Percentiles rank a stretch among this genome's conserved stretches.
phyloP scores from a whole-genome alignment of 169 alveolate species.

The Eimeria zaria region DNA sequence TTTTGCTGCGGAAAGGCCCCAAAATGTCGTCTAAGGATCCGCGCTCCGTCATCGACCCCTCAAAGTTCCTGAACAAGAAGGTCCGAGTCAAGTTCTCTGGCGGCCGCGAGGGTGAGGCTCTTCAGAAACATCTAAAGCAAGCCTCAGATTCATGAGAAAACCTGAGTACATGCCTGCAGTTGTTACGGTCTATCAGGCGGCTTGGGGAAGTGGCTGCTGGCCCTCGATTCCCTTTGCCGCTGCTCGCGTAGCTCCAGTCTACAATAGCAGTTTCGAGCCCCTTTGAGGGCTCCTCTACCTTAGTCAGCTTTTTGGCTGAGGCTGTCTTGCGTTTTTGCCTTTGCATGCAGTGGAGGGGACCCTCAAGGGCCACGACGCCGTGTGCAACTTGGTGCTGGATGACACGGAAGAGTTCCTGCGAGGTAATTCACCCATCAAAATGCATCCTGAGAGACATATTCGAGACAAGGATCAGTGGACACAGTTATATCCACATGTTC shows the following conservation, averaged over 20 bases:
- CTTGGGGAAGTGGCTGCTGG: background rate
- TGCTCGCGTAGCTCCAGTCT: background rate
- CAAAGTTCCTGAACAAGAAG: conserved; percentile 91
- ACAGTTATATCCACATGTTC: background rate
- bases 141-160: background rate
- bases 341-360: conserved; percentile 91
- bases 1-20: background rate
- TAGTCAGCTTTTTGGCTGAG: background rate
- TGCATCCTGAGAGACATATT: background rate
- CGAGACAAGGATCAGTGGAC: background rate
- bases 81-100: conserved; percentile 94
- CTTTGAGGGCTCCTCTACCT: background rate
- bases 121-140: background rate
- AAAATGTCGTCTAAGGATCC: conserved; percentile 88
- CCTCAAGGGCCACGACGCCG: conserved; percentile 95
- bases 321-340: background rate
- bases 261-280: background rate
- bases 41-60: conserved; percentile 91
- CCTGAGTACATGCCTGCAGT: background rate
- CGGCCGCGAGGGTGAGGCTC: conserved; percentile 93
- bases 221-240: background rate
- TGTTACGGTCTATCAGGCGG: background rate
- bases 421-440: conserved; percentile 85
- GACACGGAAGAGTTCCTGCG: conserved; percentile 94
- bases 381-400: conserved; percentile 93